phyloP scores from a whole-genome alignment of 805 yeast genomes.

The Nakazawaea populi region DNA sequence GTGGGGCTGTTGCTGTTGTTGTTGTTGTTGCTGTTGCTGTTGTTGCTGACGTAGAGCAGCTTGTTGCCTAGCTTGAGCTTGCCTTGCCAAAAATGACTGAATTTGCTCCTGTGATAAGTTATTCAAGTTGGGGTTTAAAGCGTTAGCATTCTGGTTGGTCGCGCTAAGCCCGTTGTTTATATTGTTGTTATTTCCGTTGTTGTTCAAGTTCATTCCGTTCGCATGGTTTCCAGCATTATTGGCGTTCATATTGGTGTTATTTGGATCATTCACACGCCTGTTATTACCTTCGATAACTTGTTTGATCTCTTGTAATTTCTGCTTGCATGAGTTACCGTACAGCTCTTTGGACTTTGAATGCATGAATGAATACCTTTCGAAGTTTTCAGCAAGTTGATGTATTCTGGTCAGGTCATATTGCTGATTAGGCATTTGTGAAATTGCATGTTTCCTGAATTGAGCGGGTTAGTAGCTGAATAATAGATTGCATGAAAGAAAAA shows the following conservation, averaged over 20 bases:
- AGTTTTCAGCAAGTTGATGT: constrained; percentile 55
- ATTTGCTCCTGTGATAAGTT: constrained; percentile 14
- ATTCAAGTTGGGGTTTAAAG: constrained; percentile 19
- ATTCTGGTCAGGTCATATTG: constrained; percentile 8
- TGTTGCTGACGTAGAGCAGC: constrained; percentile 16
- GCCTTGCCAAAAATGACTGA: constrained; percentile 10
- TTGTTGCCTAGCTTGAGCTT: constrained; percentile 11
- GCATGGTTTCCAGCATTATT: constrained; percentile 9
- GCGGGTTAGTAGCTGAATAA: constrained; percentile 4
- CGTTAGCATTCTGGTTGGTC: constrained; percentile 21
- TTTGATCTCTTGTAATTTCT: constrained; percentile 28
- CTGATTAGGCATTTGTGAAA: constrained; percentile 11
- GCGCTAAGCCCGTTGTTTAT: constrained; percentile 17
- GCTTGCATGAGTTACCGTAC: constrained; percentile 45
- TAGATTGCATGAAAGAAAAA: too few species aligned
- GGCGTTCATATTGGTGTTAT: constrained; percentile 8
- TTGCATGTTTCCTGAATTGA: constrained; percentile 8
- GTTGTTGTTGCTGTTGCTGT: constrained; percentile 21
- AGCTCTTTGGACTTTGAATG: constrained; percentile 53
- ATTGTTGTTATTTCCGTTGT: constrained; percentile 13
- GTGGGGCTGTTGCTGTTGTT: constrained; percentile 14
- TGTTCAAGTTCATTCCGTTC: constrained; percentile 9
- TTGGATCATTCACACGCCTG: constrained; percentile 18
- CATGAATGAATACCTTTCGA: constrained; percentile 59
- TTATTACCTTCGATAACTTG: constrained; percentile 33